Base-by-base conservation (phyloP, 495 filamentous ascomycete genomes). In the Podospora conica region DNA sequence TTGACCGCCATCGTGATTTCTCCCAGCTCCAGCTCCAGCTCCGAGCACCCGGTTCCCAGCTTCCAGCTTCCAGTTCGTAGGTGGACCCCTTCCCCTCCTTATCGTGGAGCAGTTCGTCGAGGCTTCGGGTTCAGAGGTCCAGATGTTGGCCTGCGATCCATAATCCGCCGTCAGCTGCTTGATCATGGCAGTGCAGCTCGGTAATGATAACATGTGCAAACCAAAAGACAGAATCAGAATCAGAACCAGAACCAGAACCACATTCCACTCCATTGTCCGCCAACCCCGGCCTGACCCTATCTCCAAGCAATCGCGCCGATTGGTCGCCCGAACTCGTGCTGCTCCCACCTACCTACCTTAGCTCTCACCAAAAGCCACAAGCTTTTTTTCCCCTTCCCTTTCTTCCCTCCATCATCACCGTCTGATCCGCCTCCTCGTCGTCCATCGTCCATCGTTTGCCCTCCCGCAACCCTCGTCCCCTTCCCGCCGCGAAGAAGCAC, bases 401-500 rank as follows among this genome's bases (percentile, higher is more conserved):
- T 40, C 15, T 11, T 40, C 33, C 33, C 33, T 40, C 33, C 33
- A 40, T 40, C 33, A 40, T 18, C 40, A 48, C 40, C 40, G 0
- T 18, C 9, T 9, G 23, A n/a, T 22, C 27, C 59, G 28, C 9
- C 31, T 21, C 58, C 59, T 28, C 59, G 59, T 24, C 57, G 20
- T 27, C 48, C 18, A 33, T 61, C 57, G 67, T 65, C 48, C 63
- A 60, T 66, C 62, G 69, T 66, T 64, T 53, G 22, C 61, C 61
- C 57, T 70, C 65, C 61, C 53, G 12, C 33, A 20, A 27, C 25
- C 53, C 63, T 54, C 31, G 24, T 59, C 69, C 58, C 66, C 62
- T 69, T 69, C 63, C 71, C 73, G 68, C 70, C 71, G 88, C 91
- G 83, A 91, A 81, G 90, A 91, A 91, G 89, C 91, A 86, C 83